Evolutionary conservation across 352 stramenopile genomes (phyloP), one percentile per base, ranked within the genome.

Genomic region (Globisporangium apiculatum): DNA sequence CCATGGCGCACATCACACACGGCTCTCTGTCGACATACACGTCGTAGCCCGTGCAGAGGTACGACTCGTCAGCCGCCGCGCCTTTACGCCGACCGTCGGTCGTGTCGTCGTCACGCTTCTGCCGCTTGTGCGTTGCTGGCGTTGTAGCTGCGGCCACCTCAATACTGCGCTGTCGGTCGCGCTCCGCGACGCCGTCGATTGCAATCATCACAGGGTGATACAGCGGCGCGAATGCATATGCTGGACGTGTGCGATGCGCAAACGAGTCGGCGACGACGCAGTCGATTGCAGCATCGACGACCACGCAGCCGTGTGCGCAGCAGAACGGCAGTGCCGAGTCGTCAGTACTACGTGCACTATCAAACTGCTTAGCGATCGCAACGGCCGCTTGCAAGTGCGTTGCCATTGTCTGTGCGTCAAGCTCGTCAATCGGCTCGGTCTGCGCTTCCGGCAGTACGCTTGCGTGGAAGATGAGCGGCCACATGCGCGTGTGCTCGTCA

Each of bases 1-100:
- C 89, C 89, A 97, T 97, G 1, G 89, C 81, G 55, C 87, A 96
- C 86, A 96, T 95, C 14, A 69, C 70, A 48, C 87, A 96, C 46
- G 89, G 89, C 67, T 97, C 89, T 31, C 68, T 57, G 54, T 94
- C 86, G 18, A 95, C 17, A 53, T 91, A 96, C 45, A 95, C 67
- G 46, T 96, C 89, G 61, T 95, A 91, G 40, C 85, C 86, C 5
- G 87, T 97, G 61, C 87, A 96, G 55, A 97, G 61, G 56, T 97
- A 97, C 41, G 86, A 89, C 57, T 87, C 48, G 11, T 57, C 40
- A 51, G 50, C 48, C 7, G 36, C 47, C 24, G 40, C 37, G 18
- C 24, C 38, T 12, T 48, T 41, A 18, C 24, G 24, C 24, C 2
- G 24, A 31, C 24, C 24, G 24, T 31, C 40, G 40, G 40, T 54